Evolutionary conservation across 106 monocot species (phyloP).

Genomic region (Apostasia ramifera): DNA sequence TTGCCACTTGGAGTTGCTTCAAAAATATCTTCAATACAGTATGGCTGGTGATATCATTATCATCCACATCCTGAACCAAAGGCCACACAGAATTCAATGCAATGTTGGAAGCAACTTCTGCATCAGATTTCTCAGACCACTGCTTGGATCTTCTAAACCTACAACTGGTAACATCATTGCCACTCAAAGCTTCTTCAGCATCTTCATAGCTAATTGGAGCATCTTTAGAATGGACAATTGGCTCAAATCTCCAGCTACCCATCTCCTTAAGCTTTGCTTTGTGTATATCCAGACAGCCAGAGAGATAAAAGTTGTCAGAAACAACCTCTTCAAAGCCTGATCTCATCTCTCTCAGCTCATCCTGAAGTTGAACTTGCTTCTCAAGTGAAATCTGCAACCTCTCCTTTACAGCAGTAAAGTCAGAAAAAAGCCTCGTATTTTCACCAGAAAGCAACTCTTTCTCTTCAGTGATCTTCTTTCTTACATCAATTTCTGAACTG

Average conservation of each 20-base stretch:
- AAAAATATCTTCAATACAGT: conserved; percentile 21
- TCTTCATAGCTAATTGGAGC: conserved; percentile 10
- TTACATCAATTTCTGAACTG: conserved; percentile 17
- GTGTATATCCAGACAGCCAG: conserved; percentile 32
- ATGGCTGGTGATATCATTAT: conserved; percentile 13
- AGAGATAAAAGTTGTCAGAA: conserved; percentile 50
- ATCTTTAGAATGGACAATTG: conserved; percentile 11
- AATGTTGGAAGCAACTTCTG: background rate
- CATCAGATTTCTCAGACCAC: background rate
- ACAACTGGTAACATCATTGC: background rate
- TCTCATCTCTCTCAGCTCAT: conserved; percentile 28
- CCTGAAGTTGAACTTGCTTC: conserved; percentile 41
- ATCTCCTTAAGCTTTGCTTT: conserved; percentile 40
- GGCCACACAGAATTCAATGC: background rate
- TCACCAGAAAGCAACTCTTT: conserved; percentile 39
- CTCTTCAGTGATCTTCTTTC: conserved; percentile 26
- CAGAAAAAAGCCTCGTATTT: conserved; percentile 45
- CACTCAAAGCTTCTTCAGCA: conserved; percentile 7
- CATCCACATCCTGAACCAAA: conserved; percentile 15
- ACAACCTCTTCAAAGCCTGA: conserved; percentile 32
- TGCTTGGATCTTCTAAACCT: background rate
- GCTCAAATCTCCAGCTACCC: background rate
- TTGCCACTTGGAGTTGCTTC: conserved; percentile 33
- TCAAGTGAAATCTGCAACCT: conserved; percentile 31
- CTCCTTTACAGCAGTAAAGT: conserved; percentile 44